These are phyloP conservation scores for Mortierella sp. DNA, from an alignment of 371 early-diverging fungal species.

Conservation along the genomic window DNA sequence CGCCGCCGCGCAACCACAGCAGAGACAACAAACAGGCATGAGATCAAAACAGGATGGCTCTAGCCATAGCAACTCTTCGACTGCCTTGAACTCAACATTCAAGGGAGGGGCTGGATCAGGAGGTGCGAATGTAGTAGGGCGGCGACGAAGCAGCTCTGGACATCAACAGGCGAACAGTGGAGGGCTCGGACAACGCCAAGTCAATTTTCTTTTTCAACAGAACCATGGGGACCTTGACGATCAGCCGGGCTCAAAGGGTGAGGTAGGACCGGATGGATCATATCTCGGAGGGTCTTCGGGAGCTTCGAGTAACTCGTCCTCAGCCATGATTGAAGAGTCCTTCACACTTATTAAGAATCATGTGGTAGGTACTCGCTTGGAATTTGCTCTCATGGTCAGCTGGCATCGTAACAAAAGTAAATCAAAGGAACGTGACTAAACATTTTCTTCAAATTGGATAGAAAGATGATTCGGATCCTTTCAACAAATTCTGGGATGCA, in stretches of 20 bases:
- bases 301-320: conserved; percentile 39
- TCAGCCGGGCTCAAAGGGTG: not conserved
- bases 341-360: conserved; percentile 47
- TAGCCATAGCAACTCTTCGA: not conserved
- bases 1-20: not conserved
- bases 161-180: conserved; percentile 22
- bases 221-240: not conserved
- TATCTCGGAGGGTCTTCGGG: conserved; percentile 30
- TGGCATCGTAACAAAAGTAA: not conserved
- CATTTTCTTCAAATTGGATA: conserved; percentile 2
- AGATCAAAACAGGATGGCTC: not conserved
- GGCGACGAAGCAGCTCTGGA: conserved; percentile 16
- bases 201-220: conserved; percentile 1
- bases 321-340: conserved; percentile 51
- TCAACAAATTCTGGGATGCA: conserved; percentile 86
- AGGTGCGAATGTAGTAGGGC: not conserved
- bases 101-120: not conserved
- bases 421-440: not conserved
- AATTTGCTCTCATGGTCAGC: not conserved
- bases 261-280: conserved; percentile 13
- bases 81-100: not conserved
- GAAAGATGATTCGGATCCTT: conserved; percentile 77
- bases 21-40: conserved; percentile 10
- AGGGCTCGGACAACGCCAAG: conserved; percentile 17
- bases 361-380: conserved; percentile 12